Base-by-base conservation (phyloP, 345 rosid genomes). In the Eutrema heterophyllum region DNA sequence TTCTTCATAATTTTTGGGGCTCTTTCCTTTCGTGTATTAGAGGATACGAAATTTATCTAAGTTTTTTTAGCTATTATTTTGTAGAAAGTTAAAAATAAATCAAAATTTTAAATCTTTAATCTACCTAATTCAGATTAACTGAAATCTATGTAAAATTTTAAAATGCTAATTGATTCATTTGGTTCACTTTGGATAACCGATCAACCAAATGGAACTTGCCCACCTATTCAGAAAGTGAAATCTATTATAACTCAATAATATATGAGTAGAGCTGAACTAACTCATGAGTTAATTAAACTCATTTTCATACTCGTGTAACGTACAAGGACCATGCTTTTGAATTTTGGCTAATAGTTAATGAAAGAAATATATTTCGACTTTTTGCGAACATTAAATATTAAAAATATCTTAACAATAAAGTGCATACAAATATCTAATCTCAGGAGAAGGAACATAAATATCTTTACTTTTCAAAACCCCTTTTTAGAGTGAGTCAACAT, bases 351-450 rank as follows among this genome's bases (percentile, higher is more conserved):
- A 10, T 35, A 18, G 46, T 36, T 38, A 57, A 58, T 36, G 15
- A 5, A 36, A 36, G 2, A 67, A 14, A 49, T 21, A 58, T 49
- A 58, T 49, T 49, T 66, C 72, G 59, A 74, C 52, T 66, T 66
- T 21, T 59, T 49, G 67, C 7, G 53, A 49, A 58, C 30, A 58
- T 67, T 10, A 56, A 41, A 74, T 57, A 74, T 67, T 29, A 1
- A 16, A 33, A 35, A 74, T 59, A 74, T 67, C 46, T 58, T 58
- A 67, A 49, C 67, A 30, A 74, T 59, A 74, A 74, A 74, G 78
- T 74, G 62, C 78, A 59, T 51, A 75, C 32, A 59, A 75, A 75
- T 75, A 75, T 74, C 73, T 67, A 67, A 74, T 41, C 50, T 51
- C 49, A 68, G 73, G 79, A 75, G 55, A 51, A 67, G 55, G 56